Percentiles rank a stretch among this genome's conserved stretches.
phyloP scores from a whole-genome alignment of 106 monocot species.

The Dioscorea zingiberensis region DNA sequence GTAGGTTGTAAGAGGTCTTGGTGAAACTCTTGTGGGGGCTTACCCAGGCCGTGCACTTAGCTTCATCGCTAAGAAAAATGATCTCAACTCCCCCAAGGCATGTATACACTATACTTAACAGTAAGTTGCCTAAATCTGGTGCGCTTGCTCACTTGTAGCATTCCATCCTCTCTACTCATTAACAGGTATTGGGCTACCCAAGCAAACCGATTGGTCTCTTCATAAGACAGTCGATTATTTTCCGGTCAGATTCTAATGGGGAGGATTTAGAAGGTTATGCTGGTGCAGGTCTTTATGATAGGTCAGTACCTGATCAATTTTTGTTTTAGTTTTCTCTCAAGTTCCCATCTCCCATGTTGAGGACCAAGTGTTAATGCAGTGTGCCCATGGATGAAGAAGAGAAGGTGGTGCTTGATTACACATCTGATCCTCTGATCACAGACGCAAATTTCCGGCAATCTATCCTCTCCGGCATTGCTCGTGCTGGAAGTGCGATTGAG shows the following conservation, averaged over 20 bases:
- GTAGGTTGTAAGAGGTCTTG: slow-evolving; percentile 92
- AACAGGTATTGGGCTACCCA: slow-evolving; percentile 79
- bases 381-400: slow-evolving; percentile 96
- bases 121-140: not conserved
- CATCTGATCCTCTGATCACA: slow-evolving; percentile 59
- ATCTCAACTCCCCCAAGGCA: slow-evolving; percentile 73
- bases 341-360: not conserved
- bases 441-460: slow-evolving; percentile 52
- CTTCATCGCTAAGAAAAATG: slow-evolving; percentile 70
- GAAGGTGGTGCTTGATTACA: slow-evolving; percentile 75
- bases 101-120: not conserved
- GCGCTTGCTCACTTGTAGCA: not conserved
- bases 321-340: too few relatives aligned
- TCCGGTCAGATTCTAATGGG: slow-evolving; percentile 94
- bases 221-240: slow-evolving; percentile 77
- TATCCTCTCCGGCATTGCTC: slow-evolving; percentile 65
- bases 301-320: slow-evolving; percentile 20
- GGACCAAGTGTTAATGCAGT: slow-evolving; percentile 15
- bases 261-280: slow-evolving; percentile 99
- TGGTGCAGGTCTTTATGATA: slow-evolving; percentile 95
- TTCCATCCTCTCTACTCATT: not conserved
- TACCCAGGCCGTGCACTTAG: slow-evolving; percentile 96
- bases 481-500: slow-evolving; percentile 64
- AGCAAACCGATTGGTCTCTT: slow-evolving; percentile 93
- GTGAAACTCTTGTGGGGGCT: slow-evolving; percentile 96